Conservation (phyloP, 2,329 filamentous ascomycete genomes). For the Leptographium galeiforme region DNA sequence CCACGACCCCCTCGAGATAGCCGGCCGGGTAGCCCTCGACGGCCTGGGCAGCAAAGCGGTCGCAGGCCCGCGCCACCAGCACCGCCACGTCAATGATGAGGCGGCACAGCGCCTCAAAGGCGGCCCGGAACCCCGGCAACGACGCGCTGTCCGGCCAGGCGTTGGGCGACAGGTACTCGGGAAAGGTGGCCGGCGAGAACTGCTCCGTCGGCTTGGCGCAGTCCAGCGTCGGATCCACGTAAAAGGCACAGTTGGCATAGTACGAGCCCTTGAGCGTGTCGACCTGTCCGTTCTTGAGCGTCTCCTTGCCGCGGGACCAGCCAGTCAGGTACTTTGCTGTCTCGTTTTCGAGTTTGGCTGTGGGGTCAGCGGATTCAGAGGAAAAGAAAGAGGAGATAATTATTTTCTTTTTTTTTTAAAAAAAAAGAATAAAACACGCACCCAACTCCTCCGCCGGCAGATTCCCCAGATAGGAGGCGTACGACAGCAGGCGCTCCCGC, state of each 20-base stretch:
- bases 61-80: conserved; percentile 80
- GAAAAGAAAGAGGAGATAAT: neutral
- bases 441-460: conserved; percentile 59
- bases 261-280: conserved; percentile 74
- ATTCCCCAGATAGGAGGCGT: conserved; percentile 79
- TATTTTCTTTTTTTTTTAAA: too few relatives aligned
- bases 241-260: conserved; percentile 74
- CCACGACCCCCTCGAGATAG: conserved; percentile 79
- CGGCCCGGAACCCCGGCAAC: conserved; percentile 62
- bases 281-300: conserved; percentile 61
- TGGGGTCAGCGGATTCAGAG: neutral
- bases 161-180: conserved; percentile 82
- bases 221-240: conserved; percentile 49
- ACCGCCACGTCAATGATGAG: conserved; percentile 84
- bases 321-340: conserved; percentile 53
- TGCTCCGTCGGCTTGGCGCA: conserved; percentile 46
- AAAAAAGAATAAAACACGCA: conserved; percentile 23
- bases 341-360: conserved; percentile 44
- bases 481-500: conserved; percentile 63
- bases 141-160: conserved; percentile 63
- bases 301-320: conserved; percentile 75
- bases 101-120: conserved; percentile 62
- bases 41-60: conserved; percentile 67
- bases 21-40: conserved; percentile 62
- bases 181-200: conserved; percentile 51